These are phyloP conservation scores for Penicillium sp. DNA, from an alignment of 2,329 filamentous ascomycete genomes.

Conservation along the genomic window DNA sequence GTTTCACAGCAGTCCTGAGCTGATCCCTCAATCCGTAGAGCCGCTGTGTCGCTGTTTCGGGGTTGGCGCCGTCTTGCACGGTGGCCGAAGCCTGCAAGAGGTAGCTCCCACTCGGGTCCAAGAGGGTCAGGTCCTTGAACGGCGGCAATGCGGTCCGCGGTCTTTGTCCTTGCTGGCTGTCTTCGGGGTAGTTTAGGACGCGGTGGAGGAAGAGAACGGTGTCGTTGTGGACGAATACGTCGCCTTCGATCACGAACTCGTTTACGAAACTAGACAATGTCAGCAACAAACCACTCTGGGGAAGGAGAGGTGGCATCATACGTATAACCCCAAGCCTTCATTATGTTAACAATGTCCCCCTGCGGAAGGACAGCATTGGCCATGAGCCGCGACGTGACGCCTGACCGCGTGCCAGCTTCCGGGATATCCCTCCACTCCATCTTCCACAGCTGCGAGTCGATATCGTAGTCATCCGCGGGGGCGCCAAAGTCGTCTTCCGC, in stretches of 20 bases:
- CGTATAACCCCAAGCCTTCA: slow-evolving; percentile 53
- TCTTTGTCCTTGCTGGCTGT: slow-evolving; percentile 16
- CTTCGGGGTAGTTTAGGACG: slow-evolving; percentile 46
- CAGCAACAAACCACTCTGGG: background rate
- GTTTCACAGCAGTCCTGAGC: slow-evolving; percentile 53
- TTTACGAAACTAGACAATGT: slow-evolving; percentile 47
- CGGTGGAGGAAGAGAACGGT: slow-evolving; percentile 56
- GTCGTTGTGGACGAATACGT: slow-evolving; percentile 57
- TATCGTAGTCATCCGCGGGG: slow-evolving; percentile 31
- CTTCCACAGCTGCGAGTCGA: slow-evolving; percentile 39
- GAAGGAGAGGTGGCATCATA: slow-evolving; percentile 29
- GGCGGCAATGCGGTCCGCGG: slow-evolving; percentile 39
- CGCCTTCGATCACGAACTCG: slow-evolving; percentile 55
- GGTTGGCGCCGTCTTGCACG: slow-evolving; percentile 53
- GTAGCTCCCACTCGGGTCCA: slow-evolving; percentile 57
- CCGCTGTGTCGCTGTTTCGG: slow-evolving; percentile 52
- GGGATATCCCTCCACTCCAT: slow-evolving; percentile 49
- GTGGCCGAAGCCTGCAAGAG: slow-evolving; percentile 56
- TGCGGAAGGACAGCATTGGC: slow-evolving; percentile 46
- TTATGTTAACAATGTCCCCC: slow-evolving; percentile 48
- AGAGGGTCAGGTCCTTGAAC: slow-evolving; percentile 43
- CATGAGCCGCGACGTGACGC: slow-evolving; percentile 52
- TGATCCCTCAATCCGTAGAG: slow-evolving; percentile 52
- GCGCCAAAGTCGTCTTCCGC: slow-evolving; percentile 34
- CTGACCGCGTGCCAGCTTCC: slow-evolving; percentile 50